Base-by-base conservation (phyloP, 805 yeast species). In the Isabelozyma rhagii region DNA sequence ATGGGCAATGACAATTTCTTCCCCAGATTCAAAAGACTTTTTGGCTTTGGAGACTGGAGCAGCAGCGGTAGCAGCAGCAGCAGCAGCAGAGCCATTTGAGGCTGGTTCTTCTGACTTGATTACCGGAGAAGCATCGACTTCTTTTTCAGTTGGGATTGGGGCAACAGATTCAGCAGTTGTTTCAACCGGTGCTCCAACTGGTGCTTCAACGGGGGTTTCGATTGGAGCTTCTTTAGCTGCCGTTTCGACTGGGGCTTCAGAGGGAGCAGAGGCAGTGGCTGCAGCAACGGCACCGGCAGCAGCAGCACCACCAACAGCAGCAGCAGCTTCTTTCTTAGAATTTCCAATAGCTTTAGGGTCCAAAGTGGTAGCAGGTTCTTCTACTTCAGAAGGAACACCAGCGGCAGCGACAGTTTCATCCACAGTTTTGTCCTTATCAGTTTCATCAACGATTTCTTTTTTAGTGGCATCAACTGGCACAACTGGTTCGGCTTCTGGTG, bases 1-100 rank as follows among this genome's bases (percentile, higher is more conserved):
- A 45, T 67, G 68, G n/a, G 77, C 73, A 44, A 72, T 61, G 46
- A 73, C 62, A 46, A 74, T 71, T 53, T 70, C 75, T 49, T 71
- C 77, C 17, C 61, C 70, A 3, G 52, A 66, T 3, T 17, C 43
- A 10, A 17, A 14, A 40, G 34, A 52, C 17, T 47, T 47, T 25
- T 51, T 51, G 13, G 52, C 48, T 43, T 54, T 53, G 7, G 55
- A 55, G 9, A 55, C 55, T n/a, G 60, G 54, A 15, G 53, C 59
- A 18, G 28, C 43, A 41, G 28, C 43, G 8, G 8, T 17, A 9
- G 17, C 18, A 15, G 41, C 3, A 11, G 11, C 43, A 40, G n/a
- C 28, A 17, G 28, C n/a, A 41, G 11, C 43, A 3, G 45, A 11
- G 11, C 38, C 25, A 8, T 43, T 28, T 5, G 8, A 4, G 21